Percentiles rank a stretch among this genome's conserved stretches.
Evolutionary conservation across 495 filamentous ascomycete genomes (phyloP).

Genomic region (Lophiostoma macrostomum): DNA sequence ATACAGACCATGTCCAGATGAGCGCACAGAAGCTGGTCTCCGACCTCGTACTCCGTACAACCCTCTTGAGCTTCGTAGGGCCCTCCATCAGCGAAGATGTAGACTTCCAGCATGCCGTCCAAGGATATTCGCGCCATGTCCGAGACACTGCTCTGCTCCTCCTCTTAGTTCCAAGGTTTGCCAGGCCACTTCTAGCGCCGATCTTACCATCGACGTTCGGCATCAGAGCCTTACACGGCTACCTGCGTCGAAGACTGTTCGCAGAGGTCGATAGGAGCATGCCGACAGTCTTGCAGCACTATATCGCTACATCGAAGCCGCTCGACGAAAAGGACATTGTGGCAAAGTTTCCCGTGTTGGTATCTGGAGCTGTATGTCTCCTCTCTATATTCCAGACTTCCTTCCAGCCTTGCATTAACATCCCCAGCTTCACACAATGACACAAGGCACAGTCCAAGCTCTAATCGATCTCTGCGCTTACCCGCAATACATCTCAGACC

Average conservation of each 20-base stretch:
- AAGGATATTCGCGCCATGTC: slow-evolving; percentile 3
- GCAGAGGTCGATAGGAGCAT: neutral
- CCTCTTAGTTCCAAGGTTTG: slow-evolving; percentile 7
- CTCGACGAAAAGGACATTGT: slow-evolving; percentile 10
- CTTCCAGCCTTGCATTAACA: neutral
- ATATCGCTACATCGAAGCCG: slow-evolving; percentile 1
- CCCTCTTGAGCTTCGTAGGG: slow-evolving; percentile 4
- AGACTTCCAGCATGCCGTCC: neutral
- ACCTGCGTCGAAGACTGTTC: neutral
- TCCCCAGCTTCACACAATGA: slow-evolving; percentile 5
- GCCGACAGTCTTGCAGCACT: neutral
- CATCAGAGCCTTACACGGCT: slow-evolving; percentile 4
- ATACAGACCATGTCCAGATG: neutral
- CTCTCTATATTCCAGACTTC: neutral
- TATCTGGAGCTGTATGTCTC: slow-evolving; percentile 1
- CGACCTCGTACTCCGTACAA: slow-evolving; percentile 1
- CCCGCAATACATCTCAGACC: neutral
- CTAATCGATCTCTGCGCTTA: slow-evolving; percentile 6
- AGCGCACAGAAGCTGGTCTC: neutral
- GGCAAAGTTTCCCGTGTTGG: slow-evolving; percentile 3
- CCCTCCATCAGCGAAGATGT: slow-evolving; percentile 1
- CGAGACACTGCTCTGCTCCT: slow-evolving; percentile 5
- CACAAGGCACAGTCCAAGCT: neutral
- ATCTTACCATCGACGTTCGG: slow-evolving; percentile 1
- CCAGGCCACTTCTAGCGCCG: neutral